Evolutionary conservation across 768 basidiomycete genomes (phyloP), one percentile per base, ranked within the genome.

Genomic region (Dioszegia hungarica): DNA sequence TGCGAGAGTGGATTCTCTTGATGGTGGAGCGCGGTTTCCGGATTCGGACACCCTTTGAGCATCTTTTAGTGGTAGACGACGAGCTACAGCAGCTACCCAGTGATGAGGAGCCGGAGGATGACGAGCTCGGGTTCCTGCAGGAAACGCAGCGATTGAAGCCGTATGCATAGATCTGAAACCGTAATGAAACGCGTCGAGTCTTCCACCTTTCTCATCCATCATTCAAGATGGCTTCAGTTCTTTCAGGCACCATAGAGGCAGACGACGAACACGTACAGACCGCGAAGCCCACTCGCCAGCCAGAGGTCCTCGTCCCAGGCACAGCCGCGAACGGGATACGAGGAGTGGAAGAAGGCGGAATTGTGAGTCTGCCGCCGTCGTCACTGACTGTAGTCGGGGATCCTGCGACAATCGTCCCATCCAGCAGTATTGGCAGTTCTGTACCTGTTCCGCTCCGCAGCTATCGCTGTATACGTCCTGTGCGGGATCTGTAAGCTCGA

Each of bases 381-480:
- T 4, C 10, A 24, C 40, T 54, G 19, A 54, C 15, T 10, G 5
- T 31, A 73, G 72, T 56, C 66, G 19, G 71, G 64, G 0, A 70
- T 74, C 27, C 57, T 73, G n/a, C 50, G 54, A 44, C 59, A 64
- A 25, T 73, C 71, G 5, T 74, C 76, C 0, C 79, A 80, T 59
- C 79, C 92, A 2, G 66, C 87, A 40, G 85, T 86, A 14, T 81
- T 99, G n/a, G 83, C 92, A 70, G 89, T 86, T 75, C 81, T 98
- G 39, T 98, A 86, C 76, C 77, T 90, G 72, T 95, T 99, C 80
- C 83, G 92, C 43, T 82, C 84, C 59, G 81, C 86, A 5, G 94
- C 95, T n/a, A 84, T 99, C 54, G 79, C 85, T 6, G 88, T 92
- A 2, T 99, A 99, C 76, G 82, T 98, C 43, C 81, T 98, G n/a